Evolutionary conservation across 83 land plant species (phyloP).

Genomic region (Larix sibirica): DNA sequence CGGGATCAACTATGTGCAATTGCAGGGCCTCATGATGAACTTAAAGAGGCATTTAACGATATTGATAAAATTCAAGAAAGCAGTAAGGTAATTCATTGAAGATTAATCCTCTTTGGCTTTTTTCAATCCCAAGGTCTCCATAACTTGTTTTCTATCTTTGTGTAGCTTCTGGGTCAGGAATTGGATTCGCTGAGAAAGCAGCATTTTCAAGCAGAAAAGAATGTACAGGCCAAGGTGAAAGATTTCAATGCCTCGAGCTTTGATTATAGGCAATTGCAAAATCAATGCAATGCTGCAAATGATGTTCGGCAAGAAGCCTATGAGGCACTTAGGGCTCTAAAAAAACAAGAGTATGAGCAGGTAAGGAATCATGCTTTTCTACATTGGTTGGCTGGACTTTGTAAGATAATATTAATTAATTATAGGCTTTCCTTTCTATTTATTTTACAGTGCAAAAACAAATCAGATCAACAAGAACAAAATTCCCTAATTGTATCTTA

Average conservation of each 20-base stretch:
- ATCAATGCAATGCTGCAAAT: slow-evolving; percentile 45
- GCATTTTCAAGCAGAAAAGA: slow-evolving; percentile 29
- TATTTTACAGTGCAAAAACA: not conserved
- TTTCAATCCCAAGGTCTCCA: not conserved
- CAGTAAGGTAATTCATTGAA: slow-evolving; percentile 41
- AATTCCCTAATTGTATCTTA: not conserved
- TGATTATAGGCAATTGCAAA: slow-evolving; percentile 24
- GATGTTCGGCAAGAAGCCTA: slow-evolving; percentile 67
- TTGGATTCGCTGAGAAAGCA: slow-evolving; percentile 41
- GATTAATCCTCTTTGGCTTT: not conserved
- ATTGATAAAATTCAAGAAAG: slow-evolving; percentile 57
- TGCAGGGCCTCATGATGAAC: slow-evolving; percentile 42
- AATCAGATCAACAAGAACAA: not conserved
- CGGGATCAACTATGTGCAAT: slow-evolving; percentile 58
- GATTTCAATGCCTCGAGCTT: slow-evolving; percentile 27
- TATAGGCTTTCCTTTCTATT: not conserved
- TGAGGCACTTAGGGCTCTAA: slow-evolving; percentile 30
- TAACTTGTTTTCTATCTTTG: not conserved
- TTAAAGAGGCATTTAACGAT: slow-evolving; percentile 55
- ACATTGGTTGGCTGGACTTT: not conserved
- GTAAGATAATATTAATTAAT: not conserved
- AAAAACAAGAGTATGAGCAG: slow-evolving; percentile 47
- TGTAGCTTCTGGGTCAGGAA: slow-evolving; percentile 56
- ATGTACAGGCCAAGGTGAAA: slow-evolving; percentile 30
- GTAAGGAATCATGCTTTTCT: slow-evolving; percentile 24